A percentile compares a stretch with the other conserved stretches of the same genome.
phyloP scores from a whole-genome alignment of 805 yeast genomes.

The Maudiozyma pseudohumilis region DNA sequence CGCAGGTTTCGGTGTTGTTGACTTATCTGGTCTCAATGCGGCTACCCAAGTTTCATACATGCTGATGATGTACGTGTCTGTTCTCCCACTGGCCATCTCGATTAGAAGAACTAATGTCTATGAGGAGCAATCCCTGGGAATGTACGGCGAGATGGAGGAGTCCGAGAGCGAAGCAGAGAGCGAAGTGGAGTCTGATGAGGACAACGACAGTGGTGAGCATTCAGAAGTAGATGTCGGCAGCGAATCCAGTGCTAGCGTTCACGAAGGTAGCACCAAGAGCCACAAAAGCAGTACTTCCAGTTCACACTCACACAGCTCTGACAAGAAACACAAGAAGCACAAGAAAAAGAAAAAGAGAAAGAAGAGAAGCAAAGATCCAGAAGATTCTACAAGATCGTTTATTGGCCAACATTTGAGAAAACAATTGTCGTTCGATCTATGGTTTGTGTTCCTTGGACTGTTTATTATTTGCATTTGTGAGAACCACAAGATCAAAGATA shows the following conservation, averaged over 20 bases:
- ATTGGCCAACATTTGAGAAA: conserved; percentile 82
- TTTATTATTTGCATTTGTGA: conserved; percentile 85
- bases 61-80: conserved; percentile 98
- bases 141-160: conserved; percentile 40
- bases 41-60: conserved; percentile 88
- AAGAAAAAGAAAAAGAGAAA: conserved; percentile 4
- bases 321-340: conserved; percentile 11
- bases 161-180: conserved; percentile 20
- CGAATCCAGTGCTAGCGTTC: background rate
- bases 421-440: conserved; percentile 86
- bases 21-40: conserved; percentile 64
- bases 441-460: conserved; percentile 84
- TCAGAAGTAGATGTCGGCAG: conserved; percentile 8
- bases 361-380: conserved; percentile 3
- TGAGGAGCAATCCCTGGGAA: conserved; percentile 94
- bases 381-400: conserved; percentile 36
- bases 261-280: conserved; percentile 1
- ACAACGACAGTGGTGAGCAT: conserved; percentile 7
- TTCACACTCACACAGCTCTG: conserved; percentile 12
- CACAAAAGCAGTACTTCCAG: background rate
- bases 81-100: conserved; percentile 89
- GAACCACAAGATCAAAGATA: conserved; percentile 45
- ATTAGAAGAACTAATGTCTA: conserved; percentile 95
- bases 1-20: conserved; percentile 76
- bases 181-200: conserved; percentile 9